Evolutionary conservation across 169 alveolate genomes (phyloP).

Genomic region (Eimeria sp.): DNA sequence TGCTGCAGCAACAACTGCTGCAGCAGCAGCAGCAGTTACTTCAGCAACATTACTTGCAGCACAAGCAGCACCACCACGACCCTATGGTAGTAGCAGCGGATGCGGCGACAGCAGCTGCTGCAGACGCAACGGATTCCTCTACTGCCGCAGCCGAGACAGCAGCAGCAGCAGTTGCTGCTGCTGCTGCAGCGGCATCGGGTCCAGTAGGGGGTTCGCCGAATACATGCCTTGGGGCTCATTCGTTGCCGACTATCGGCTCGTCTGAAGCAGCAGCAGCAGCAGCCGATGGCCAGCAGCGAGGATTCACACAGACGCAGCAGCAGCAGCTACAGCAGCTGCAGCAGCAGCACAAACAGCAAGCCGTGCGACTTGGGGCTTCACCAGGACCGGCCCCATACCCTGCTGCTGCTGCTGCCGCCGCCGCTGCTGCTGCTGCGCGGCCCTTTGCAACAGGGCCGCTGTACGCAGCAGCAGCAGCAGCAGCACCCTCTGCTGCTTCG

Average conservation of each 20-base stretch:
- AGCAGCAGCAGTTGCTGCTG: neutral
- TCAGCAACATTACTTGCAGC: slow-evolving; percentile 78
- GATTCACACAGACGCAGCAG: slow-evolving; percentile 1
- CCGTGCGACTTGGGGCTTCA: slow-evolving; percentile 27
- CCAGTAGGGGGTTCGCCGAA: neutral
- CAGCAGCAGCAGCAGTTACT: slow-evolving; percentile 50
- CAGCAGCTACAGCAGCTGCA: slow-evolving; percentile 63
- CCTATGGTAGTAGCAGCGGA: slow-evolving; percentile 18
- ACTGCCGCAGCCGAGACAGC: neutral
- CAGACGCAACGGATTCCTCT: slow-evolving; percentile 72
- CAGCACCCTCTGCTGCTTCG: slow-evolving; percentile 38
- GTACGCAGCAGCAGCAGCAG: slow-evolving; percentile 64
- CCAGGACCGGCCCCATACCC: neutral
- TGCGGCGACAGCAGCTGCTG: slow-evolving; percentile 29
- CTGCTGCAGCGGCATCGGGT: neutral
- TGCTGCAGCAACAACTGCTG: slow-evolving; percentile 67
- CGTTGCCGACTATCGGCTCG: neutral
- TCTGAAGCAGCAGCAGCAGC: slow-evolving; percentile 43
- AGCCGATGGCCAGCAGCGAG: slow-evolving; percentile 33
- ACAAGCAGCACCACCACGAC: slow-evolving; percentile 31
- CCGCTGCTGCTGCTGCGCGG: slow-evolving; percentile 29
- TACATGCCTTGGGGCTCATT: neutral
- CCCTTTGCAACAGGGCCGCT: slow-evolving; percentile 39
- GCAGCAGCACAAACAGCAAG: slow-evolving; percentile 42
- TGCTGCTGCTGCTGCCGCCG: slow-evolving; percentile 13